These are phyloP conservation scores for Saccharomycopsis selenospora DNA, from an alignment of 805 yeast species.

Conservation along the genomic window DNA sequence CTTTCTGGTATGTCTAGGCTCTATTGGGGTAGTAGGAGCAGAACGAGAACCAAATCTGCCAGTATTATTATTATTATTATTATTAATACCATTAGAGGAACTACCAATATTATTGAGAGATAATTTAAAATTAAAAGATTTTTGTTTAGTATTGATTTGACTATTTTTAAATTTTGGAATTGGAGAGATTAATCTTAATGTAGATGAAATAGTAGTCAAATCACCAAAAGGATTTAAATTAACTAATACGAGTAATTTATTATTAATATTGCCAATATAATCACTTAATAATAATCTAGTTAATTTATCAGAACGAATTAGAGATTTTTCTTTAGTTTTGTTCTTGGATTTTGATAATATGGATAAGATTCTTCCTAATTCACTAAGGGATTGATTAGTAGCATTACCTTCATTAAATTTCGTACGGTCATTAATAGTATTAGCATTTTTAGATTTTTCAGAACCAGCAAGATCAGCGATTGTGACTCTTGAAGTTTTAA, in stretches of 20 bases:
- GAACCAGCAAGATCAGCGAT: conserved; percentile 49
- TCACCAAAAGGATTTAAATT: conserved; percentile 36
- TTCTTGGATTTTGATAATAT: conserved; percentile 29
- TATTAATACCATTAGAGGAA: not conserved
- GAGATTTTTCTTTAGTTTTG: conserved; percentile 31
- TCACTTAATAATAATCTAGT: conserved; percentile 44
- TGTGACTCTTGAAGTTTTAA: conserved; percentile 34
- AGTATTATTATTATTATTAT: not conserved
- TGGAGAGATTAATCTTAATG: conserved; percentile 27
- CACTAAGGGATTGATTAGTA: conserved; percentile 43
- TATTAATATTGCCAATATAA: conserved; percentile 28
- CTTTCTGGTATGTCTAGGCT: not conserved
- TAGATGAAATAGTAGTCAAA: conserved; percentile 28
- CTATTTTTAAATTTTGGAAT: conserved; percentile 13
- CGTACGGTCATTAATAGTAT: conserved; percentile 33
- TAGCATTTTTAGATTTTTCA: conserved; percentile 41
- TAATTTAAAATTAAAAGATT: conserved; percentile 11
- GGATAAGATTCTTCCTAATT: conserved; percentile 43
- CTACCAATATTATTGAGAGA: not conserved
- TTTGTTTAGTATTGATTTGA: conserved; percentile 3
- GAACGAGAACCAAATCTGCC: not conserved
- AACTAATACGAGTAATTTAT: conserved; percentile 31
- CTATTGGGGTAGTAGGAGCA: not conserved
- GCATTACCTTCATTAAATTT: conserved; percentile 41
- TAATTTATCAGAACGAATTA: conserved; percentile 41